Evolutionary conservation across 805 yeast genomes (phyloP), one percentile per base, ranked within the genome.

Genomic region (Henningerozyma blattae): DNA sequence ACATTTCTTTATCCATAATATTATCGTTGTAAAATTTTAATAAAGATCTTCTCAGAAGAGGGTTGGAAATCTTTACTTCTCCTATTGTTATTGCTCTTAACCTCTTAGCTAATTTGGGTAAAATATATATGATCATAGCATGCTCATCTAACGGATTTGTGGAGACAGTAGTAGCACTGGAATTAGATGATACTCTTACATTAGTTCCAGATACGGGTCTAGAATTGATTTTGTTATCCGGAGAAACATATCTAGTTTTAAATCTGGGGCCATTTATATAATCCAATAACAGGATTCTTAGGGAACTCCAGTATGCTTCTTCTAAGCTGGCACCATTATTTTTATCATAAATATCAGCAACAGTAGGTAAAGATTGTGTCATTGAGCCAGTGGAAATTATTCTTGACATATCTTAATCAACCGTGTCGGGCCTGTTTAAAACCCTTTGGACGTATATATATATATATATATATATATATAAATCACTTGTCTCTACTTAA

Each of bases 241-340:
- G n/a, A n/a, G n/a, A n/a, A n/a, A n/a, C n/a, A n/a, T n/a, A n/a
- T n/a, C n/a, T n/a, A 20, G 33, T 62, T 33, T 66, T 54, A 56
- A 77, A 78, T 25, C 84, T 54, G 2, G 82, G 82, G 51, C 77
- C 84, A 37, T 67, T 72, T 34, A 70, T 58, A 45, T 79, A 77
- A 31, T 74, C 78, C 15, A 80, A 50, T 10, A 80, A 52, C 2
- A 77, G 50, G 5, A 75, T 54, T 44, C 75, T 73, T 30, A 79
- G 47, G 1, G 76, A 64, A 20, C 68, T 62, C 31, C 65, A 64
- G 43, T 78, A 77, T 3, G 74, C 54, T 20, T 56, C 61, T 6
- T 35, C 31, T 10, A 34, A 9, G 13, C 34, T 33, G 4, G 33
- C 33, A 6, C 22, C 22, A 3, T 41, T n/a, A n/a, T n/a, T n/a